These are phyloP conservation scores for Prorocentrum cordatum DNA, from an alignment of 169 alveolate genomes.

Conservation along the genomic window DNA sequence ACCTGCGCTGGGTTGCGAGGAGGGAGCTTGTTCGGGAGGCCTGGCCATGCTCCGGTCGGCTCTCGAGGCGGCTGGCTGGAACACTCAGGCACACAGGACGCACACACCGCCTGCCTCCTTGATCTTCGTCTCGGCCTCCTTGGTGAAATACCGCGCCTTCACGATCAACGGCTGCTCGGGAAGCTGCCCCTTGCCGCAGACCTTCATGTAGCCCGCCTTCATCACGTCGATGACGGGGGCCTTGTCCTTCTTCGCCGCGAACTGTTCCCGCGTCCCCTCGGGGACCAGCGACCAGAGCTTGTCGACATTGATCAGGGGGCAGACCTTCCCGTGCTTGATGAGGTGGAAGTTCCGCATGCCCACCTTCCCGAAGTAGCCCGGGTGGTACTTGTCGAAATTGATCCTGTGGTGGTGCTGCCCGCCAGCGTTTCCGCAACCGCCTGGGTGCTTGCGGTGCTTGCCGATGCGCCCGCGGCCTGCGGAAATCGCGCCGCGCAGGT, in stretches of 20 bases:
- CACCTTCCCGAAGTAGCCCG: constrained; percentile 69
- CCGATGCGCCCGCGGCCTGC: constrained; percentile 64
- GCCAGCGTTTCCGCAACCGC: constrained; percentile 70
- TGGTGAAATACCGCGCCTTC: constrained; percentile 45
- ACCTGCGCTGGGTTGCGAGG: too few species aligned
- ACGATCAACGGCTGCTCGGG: constrained; percentile 62
- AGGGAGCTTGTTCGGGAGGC: too few species aligned
- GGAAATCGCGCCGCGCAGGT: constrained; percentile 40
- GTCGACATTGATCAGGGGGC: too few species aligned
- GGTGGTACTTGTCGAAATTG: constrained; percentile 71
- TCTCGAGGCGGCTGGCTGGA: too few species aligned
- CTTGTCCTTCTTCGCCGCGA: constrained; percentile 55
- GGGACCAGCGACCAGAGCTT: too few species aligned
- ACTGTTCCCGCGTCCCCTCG: too few species aligned
- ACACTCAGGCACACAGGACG: constrained; percentile 30
- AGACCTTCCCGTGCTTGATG: too few species aligned
- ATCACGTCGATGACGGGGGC: constrained; percentile 65
- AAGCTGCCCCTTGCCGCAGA: constrained; percentile 41
- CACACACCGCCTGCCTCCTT: constrained; percentile 61
- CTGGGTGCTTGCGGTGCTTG: constrained; percentile 70
- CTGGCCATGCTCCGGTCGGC: too few species aligned
- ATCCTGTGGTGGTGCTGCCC: constrained; percentile 71
- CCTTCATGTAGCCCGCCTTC: constrained; percentile 24
- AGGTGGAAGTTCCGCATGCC: constrained; percentile 69
- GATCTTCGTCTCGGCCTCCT: constrained; percentile 59